Conservation (phyloP, 768 basidiomycete genomes). For the Collybia sordida region DNA sequence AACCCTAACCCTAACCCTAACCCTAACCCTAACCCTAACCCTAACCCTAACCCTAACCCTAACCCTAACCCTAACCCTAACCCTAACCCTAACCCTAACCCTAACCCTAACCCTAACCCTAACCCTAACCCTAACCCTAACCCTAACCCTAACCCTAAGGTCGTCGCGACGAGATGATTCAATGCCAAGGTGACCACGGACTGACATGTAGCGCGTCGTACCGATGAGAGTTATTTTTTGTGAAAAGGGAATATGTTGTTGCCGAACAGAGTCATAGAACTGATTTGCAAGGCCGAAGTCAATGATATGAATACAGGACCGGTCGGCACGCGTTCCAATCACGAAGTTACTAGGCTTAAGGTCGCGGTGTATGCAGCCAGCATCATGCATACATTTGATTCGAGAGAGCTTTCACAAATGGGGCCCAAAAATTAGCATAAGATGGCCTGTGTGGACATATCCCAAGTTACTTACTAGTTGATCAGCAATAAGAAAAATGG, state of each 20-base stretch:
- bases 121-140: no score
- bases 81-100: no score
- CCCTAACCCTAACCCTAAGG: no score
- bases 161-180: slow-evolving; percentile 82
- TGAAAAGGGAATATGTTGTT: neutral
- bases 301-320: neutral
- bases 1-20: no score
- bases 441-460: neutral
- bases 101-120: no score
- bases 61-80: no score
- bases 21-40: no score
- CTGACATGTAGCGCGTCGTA: neutral
- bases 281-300: slow-evolving; percentile 4
- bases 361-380: neutral
- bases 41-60: no score
- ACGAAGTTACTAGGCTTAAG: slow-evolving; percentile 2
- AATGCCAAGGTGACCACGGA: slow-evolving; percentile 50
- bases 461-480: neutral
- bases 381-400: neutral
- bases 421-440: neutral
- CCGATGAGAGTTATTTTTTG: neutral
- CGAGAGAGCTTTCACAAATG: neutral
- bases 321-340: neutral
- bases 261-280: neutral
- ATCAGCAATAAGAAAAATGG: neutral